Percentiles rank a stretch among this genome's conserved stretches.
phyloP scores from a whole-genome alignment of 257 asterid species.

The Primulina tabacum region DNA sequence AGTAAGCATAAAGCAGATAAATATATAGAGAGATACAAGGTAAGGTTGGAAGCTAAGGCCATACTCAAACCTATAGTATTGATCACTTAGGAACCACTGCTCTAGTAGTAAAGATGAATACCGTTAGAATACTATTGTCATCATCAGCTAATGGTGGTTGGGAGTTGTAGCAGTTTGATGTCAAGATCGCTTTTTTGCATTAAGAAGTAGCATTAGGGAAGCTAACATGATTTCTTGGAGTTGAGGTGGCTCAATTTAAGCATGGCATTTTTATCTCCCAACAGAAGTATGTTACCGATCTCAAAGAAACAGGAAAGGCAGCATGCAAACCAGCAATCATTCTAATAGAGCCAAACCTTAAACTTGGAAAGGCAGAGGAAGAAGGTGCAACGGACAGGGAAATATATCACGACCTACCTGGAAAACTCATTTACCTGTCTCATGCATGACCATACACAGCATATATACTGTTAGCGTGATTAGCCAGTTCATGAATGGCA shows the following conservation, averaged over 20 bases:
- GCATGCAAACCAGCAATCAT: conserved; percentile 2
- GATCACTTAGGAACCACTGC: neutral
- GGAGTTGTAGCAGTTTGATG: neutral
- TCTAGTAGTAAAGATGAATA: neutral
- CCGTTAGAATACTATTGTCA: neutral
- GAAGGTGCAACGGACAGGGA: neutral
- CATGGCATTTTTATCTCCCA: neutral
- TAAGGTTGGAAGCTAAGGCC: neutral
- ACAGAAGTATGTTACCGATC: neutral
- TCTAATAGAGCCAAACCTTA: neutral
- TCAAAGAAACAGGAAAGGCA: neutral
- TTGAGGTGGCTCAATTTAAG: neutral
- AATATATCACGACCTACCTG: neutral
- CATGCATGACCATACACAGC: neutral
- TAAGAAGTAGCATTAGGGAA: neutral
- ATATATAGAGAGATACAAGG: neutral
- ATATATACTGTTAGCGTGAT: too few relatives aligned
- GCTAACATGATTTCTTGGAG: neutral
- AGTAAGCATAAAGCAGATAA: neutral
- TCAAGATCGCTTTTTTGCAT: neutral
- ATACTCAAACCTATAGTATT: neutral
- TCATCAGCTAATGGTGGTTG: neutral
- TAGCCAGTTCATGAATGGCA: too few relatives aligned
- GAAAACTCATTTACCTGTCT: neutral
- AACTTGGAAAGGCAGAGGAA: neutral